phyloP scores from a whole-genome alignment of 495 filamentous ascomycete species.

The Talaromyces wortmannii region DNA sequence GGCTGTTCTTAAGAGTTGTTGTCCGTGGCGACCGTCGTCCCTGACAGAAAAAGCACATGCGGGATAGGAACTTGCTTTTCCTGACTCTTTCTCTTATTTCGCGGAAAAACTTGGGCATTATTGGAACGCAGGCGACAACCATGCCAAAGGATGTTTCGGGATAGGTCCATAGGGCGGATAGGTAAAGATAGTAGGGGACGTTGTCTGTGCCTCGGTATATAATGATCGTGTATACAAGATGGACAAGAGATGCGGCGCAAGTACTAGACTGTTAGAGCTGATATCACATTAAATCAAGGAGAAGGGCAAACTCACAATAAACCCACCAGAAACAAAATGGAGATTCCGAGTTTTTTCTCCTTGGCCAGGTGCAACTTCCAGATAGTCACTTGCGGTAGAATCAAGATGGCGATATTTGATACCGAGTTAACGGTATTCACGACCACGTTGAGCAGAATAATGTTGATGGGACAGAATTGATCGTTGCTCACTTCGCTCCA shows the following conservation, averaged over 20 bases:
- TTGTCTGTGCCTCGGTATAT: neutral
- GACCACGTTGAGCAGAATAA: conserved; percentile 11
- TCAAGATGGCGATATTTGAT: conserved; percentile 31
- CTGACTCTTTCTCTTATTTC: too few relatives aligned
- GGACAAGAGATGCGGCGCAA: conserved; percentile 10
- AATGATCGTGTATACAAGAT: conserved; percentile 10
- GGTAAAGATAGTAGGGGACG: neutral
- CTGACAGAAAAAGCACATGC: too few relatives aligned
- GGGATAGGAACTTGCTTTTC: too few relatives aligned
- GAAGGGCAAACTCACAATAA: conserved; percentile 23
- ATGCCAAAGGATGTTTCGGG: too few relatives aligned
- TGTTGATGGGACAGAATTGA: conserved; percentile 14
- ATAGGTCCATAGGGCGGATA: too few relatives aligned
- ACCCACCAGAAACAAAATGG: conserved; percentile 33
- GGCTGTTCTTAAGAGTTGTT: too few relatives aligned
- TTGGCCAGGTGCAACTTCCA: conserved; percentile 27
- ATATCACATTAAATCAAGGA: neutral
- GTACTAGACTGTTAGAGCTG: conserved; percentile 1
- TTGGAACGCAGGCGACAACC: too few relatives aligned
- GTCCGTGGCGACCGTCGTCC: too few relatives aligned
- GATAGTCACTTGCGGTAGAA: conserved; percentile 27
- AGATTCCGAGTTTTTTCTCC: conserved; percentile 33
- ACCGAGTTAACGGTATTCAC: conserved; percentile 25
- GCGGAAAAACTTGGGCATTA: too few relatives aligned
- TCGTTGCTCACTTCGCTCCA: conserved; percentile 10